Conservation (phyloP, 2,329 filamentous ascomycete genomes). For the Sporothrix protearum region DNA sequence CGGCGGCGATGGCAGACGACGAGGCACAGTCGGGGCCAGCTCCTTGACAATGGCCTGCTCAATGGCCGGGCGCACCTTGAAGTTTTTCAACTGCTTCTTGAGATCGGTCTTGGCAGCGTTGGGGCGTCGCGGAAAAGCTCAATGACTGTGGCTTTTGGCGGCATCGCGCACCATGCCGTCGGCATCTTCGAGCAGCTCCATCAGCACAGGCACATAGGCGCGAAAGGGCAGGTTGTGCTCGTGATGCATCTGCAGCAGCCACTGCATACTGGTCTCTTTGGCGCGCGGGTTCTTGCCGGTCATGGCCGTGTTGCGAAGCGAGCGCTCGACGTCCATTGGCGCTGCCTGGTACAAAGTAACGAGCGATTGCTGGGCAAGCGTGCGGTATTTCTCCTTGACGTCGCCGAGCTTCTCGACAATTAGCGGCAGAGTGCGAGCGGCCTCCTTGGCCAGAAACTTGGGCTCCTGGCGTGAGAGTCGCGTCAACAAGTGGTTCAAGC, state of each 20-base stretch:
- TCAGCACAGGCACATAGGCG: conserved; percentile 74
- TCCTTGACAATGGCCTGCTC: conserved; percentile 75
- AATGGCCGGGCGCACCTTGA: conserved; percentile 83
- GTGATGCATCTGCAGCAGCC: conserved; percentile 83
- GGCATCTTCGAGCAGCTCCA: conserved; percentile 84
- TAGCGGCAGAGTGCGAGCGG: conserved; percentile 66
- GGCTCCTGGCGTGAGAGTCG: conserved; percentile 81
- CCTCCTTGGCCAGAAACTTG: conserved; percentile 66
- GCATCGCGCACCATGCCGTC: conserved; percentile 82
- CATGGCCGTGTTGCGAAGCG: conserved; percentile 74
- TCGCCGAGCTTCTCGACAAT: conserved; percentile 85
- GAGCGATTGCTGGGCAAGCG: conserved; percentile 70
- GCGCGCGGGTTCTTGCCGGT: conserved; percentile 75
- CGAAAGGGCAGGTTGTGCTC: conserved; percentile 78
- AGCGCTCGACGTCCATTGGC: conserved; percentile 71
- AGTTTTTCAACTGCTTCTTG: conserved; percentile 77
- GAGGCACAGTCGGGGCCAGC: conserved; percentile 51
- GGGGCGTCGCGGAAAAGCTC: conserved; percentile 82
- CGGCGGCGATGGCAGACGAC: conserved; percentile 33
- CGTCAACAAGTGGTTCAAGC: conserved; percentile 81
- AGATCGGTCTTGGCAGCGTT: conserved; percentile 82
- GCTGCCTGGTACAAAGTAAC: conserved; percentile 71
- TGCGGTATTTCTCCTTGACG: conserved; percentile 77
- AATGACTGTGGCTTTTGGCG: conserved; percentile 76
- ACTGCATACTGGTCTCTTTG: conserved; percentile 80